These are phyloP conservation scores for Theobroma grandiflorum DNA, from an alignment of 441 rosid species.

Conservation along the genomic window DNA sequence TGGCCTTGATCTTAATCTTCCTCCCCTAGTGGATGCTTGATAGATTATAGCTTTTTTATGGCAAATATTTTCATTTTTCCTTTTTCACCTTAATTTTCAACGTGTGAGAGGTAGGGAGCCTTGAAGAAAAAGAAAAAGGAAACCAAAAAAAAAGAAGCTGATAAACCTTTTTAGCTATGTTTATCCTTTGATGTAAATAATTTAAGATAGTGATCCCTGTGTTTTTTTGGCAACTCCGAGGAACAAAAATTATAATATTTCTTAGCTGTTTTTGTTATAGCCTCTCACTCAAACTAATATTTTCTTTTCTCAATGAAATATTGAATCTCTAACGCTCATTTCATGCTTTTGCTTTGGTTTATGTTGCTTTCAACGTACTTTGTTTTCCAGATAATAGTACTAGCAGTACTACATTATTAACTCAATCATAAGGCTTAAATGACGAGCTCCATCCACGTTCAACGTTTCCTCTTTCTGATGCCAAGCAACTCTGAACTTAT, in stretches of 20 bases:
- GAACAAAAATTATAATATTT: not conserved
- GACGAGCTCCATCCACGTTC: too few species aligned
- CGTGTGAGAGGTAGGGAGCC: not conserved
- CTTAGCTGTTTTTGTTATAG: not conserved
- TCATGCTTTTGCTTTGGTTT: not conserved
- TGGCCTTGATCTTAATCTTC: slow-evolving; percentile 69
- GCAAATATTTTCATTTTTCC: slow-evolving; percentile 4
- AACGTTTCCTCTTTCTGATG: too few species aligned
- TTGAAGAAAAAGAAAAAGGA: not conserved
- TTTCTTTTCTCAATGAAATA: not conserved
- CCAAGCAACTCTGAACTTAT: not conserved
- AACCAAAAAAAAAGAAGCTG: not conserved
- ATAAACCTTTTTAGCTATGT: slow-evolving; percentile 10
- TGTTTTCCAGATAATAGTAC: not conserved
- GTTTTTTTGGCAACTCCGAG: not conserved
- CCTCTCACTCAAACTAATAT: not conserved
- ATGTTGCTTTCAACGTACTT: not conserved
- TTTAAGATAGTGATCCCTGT: not conserved
- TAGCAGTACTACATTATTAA: too few species aligned
- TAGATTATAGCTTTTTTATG: not conserved
- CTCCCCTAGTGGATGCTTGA: slow-evolving; percentile 63
- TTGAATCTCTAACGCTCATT: not conserved
- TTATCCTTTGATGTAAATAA: slow-evolving; percentile 16
- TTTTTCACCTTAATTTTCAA: not conserved
- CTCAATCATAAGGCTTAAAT: too few species aligned